Conservation (phyloP, 1,284 basidiomycete species). For the Irpex sp. region DNA sequence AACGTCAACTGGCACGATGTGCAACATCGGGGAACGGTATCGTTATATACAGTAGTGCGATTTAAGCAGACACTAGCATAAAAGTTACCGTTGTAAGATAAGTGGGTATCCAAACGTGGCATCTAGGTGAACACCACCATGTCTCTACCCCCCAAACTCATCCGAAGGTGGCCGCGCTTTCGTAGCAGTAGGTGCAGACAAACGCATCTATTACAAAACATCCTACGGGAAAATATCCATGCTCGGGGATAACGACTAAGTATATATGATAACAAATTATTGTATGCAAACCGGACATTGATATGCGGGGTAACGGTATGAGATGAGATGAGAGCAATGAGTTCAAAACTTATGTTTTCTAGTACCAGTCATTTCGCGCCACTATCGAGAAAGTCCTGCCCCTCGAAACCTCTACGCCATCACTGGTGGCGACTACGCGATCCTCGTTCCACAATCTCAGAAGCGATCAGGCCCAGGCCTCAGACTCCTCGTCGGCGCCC, state of each 20-base stretch:
- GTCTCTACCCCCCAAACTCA: not conserved
- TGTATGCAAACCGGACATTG: not conserved
- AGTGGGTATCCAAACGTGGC: no score
- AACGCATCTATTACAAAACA: not conserved
- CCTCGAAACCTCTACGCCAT: not conserved
- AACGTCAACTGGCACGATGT: no score
- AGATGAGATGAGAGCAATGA: not conserved
- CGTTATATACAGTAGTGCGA: no score
- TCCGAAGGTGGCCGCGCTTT: not conserved
- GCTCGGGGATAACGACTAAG: not conserved
- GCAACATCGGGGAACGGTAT: no score
- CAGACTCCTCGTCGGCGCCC: constrained; percentile 1
- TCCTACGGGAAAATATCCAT: not conserved
- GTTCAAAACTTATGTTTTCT: not conserved
- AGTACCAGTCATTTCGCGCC: not conserved
- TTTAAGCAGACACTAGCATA: not conserved
- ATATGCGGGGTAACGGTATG: not conserved
- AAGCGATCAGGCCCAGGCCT: not conserved
- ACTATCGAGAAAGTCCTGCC: not conserved
- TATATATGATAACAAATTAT: not conserved
- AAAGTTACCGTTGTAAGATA: not conserved
- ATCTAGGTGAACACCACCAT: not conserved
- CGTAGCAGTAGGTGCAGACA: no score
- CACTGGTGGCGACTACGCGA: no score
- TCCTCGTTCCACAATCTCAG: not conserved